Evolutionary conservation across 805 yeast genomes (phyloP), one percentile per base, ranked within the genome.

Genomic region (Kurtzmaniella fragi): DNA sequence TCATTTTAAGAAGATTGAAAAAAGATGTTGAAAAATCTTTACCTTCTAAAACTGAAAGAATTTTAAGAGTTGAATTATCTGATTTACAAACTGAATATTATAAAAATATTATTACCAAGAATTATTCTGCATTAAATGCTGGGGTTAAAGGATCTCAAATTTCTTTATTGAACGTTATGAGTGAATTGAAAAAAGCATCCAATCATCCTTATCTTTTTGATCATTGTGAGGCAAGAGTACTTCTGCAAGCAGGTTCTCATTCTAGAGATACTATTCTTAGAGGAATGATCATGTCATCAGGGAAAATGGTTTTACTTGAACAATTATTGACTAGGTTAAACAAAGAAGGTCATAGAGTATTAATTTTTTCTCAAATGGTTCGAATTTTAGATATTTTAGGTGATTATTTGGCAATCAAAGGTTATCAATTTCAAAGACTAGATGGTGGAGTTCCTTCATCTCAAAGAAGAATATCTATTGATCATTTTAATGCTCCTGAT

Each of bases 391-490:
- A 93, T 57, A 93, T 93, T 31, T 66, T 93, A 46, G 97, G 97
- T 25, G 99, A 93, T 59, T 93, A 93, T 54, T 64, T 93, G 44
- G 76, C 86, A 13, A 82, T 91, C 42, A 85, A 91, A 50, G 96
- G 96, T 17, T 75, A 82, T 39, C 82, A 80, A 42, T 93, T 85
- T 65, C 99, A 93, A 61, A 69, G 99, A 52, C 72, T 93, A 33
- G 99, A 93, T 61, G 99, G 99, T 66, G 95, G 98, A 3, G 82
- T 93, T 31, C 95, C 97, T 3, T 88, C 97, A 1, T 78, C 93
- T 3, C 95, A 90, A 49, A 80, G 99, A 62, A 78, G 96, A 57
- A 80, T 90, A 25, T 85, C 98, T 2, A 93, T 93, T 53, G 99
- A 93, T 57, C 99, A 93, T 59, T 93, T 84, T 70, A 93, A 93